Evolutionary conservation across 331 rosid species (phyloP), one percentile per base, ranked within the genome.

Genomic region (Cydonia oblonga): DNA sequence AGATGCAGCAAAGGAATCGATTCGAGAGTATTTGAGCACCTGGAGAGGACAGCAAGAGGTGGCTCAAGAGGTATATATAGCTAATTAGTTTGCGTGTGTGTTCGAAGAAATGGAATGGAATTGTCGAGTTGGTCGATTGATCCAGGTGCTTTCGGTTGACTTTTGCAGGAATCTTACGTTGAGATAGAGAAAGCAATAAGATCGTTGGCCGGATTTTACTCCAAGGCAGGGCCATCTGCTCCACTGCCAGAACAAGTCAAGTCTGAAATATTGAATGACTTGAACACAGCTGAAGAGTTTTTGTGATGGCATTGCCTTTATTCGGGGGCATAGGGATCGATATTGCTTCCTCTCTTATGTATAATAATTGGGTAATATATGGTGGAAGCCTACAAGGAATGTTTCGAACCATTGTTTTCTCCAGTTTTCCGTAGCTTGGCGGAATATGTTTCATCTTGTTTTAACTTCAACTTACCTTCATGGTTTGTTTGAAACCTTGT

Each of bases 1-100:
- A n/a, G 97, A 93, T 66, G 88, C 90, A 23, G 96, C 97, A n/a
- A 93, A 88, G 88, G 96, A 91, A 68, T 86, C 97, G 0, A 93
- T 93, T 68, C 87, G 96, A n/a, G 96, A 91, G 73, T 91, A 85
- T 78, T 72, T 93, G 78, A 74, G 92, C 84, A 87, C 66, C 57
- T 93, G 98, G 98, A 80, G 84, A 80, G 98, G 98, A 33, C 80
- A 91, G 11, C 84, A 83, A 60, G 69, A 70, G 25, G 82, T 91
- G 73, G 81, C 60, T 69, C 83, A 83, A 84, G 96, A 93, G 87
- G 96, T 91, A 63, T 57, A 68, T 40, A 13, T 42, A 42, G 59
- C 24, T 74, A 28, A 49, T 38, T 25, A n/a, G 76, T 35, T 35
- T 59, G 62, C 4, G 16, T 42, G 49, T 42, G 4, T 11, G 67